Percentiles rank a stretch among this genome's conserved stretches.
phyloP scores from a whole-genome alignment of 371 early-diverging fungal species.

The Circinella minor region DNA sequence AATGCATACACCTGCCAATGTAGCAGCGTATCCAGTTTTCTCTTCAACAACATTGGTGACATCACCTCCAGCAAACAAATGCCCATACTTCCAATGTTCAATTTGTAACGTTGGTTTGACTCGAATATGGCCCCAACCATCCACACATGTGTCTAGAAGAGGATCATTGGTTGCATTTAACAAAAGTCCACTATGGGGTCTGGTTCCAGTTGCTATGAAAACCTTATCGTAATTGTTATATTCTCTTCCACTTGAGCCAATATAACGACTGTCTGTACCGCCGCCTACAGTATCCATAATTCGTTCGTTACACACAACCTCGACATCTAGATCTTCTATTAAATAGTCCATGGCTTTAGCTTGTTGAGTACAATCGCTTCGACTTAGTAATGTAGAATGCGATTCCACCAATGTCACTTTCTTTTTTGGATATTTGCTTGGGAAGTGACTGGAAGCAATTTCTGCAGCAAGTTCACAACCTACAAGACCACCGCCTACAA shows the following conservation, averaged over 20 bases:
- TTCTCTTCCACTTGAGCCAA: slow-evolving; percentile 6
- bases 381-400: slow-evolving; percentile 34
- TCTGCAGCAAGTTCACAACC: slow-evolving; percentile 72
- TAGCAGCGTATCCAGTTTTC: slow-evolving; percentile 66
- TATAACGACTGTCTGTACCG: slow-evolving; percentile 32
- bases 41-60: slow-evolving; percentile 65
- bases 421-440: slow-evolving; percentile 47
- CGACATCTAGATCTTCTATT: slow-evolving; percentile 52
- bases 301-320: slow-evolving; percentile 65
- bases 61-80: slow-evolving; percentile 75
- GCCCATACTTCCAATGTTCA: slow-evolving; percentile 52
- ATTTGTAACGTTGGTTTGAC: slow-evolving; percentile 69
- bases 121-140: slow-evolving; percentile 45
- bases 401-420: slow-evolving; percentile 60
- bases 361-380: slow-evolving; percentile 45
- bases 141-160: slow-evolving; percentile 27
- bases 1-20: slow-evolving; percentile 54
- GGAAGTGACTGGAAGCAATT: slow-evolving; percentile 38
- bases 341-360: slow-evolving; percentile 52
- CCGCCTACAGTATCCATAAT: slow-evolving; percentile 35
- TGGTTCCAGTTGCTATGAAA: slow-evolving; percentile 46
- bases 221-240: slow-evolving; percentile 37
- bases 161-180: slow-evolving; percentile 15
- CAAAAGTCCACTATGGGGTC: slow-evolving; percentile 37
- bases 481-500: slow-evolving; percentile 69